Percentiles rank a stretch among this genome's conserved stretches.
Evolutionary conservation across 352 stramenopile genomes (phyloP).

Genomic region (Pythium monospermum): DNA sequence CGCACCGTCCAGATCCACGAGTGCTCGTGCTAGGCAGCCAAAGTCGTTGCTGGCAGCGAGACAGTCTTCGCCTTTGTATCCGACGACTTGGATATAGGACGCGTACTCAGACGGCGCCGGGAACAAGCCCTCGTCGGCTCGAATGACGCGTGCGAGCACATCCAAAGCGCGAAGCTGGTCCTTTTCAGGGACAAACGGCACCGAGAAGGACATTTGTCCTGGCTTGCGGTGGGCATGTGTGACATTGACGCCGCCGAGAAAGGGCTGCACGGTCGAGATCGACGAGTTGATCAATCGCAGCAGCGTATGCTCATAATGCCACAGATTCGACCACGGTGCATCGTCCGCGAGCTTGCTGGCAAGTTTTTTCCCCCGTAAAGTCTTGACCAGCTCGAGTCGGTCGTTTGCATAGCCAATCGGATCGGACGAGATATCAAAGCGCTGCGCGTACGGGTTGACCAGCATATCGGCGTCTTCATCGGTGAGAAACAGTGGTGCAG

Average conservation of each 20-base stretch:
- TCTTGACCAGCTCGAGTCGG: slow-evolving; percentile 42
- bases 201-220: slow-evolving; percentile 28
- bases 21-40: slow-evolving; percentile 41
- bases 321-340: slow-evolving; percentile 45
- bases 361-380: slow-evolving; percentile 29
- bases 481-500: slow-evolving; percentile 52
- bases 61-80: slow-evolving; percentile 44
- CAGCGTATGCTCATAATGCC: slow-evolving; percentile 38
- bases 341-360: slow-evolving; percentile 43
- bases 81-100: slow-evolving; percentile 38
- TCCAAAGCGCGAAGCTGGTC: slow-evolving; percentile 35
- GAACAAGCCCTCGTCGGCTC: slow-evolving; percentile 46
- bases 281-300: slow-evolving; percentile 38
- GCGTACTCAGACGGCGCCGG: slow-evolving; percentile 40
- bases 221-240: slow-evolving; percentile 46
- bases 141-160: slow-evolving; percentile 39
- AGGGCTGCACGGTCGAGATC: slow-evolving; percentile 29
- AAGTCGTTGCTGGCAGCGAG: slow-evolving; percentile 39
- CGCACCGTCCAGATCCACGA: slow-evolving; percentile 43
- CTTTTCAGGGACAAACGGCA: slow-evolving; percentile 26
- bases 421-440: slow-evolving; percentile 56
- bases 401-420: slow-evolving; percentile 52
- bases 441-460: slow-evolving; percentile 47
- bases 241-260: slow-evolving; percentile 57
- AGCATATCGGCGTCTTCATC: slow-evolving; percentile 43